phyloP scores from a whole-genome alignment of 2,329 filamentous ascomycete genomes.

The Emergomyces africanus region DNA sequence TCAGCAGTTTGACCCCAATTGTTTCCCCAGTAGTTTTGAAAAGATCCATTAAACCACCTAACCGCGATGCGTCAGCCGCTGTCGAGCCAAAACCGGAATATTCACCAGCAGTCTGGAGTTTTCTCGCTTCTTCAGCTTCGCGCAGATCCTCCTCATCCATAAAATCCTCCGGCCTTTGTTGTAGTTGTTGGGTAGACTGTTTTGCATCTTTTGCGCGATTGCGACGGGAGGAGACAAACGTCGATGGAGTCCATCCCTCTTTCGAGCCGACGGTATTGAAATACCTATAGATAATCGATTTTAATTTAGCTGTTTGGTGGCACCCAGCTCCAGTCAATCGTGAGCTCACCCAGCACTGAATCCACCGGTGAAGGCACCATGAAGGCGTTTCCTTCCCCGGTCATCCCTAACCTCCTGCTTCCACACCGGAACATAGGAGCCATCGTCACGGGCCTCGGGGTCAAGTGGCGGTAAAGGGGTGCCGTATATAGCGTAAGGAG shows the following conservation, averaged over 20 bases:
- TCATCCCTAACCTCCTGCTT: slow-evolving; percentile 97
- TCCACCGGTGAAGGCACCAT: slow-evolving; percentile 92
- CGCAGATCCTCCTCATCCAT: slow-evolving; percentile 97
- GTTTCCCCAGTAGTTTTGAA: slow-evolving; percentile 65
- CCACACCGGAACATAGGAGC: slow-evolving; percentile 89
- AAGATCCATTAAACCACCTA: slow-evolving; percentile 54
- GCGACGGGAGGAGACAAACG: slow-evolving; percentile 79
- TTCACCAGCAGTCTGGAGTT: slow-evolving; percentile 56
- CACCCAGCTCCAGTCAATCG: slow-evolving; percentile 17
- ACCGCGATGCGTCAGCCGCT: slow-evolving; percentile 39
- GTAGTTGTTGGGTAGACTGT: slow-evolving; percentile 17
- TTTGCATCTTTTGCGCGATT: slow-evolving; percentile 62
- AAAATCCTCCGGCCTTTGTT: slow-evolving; percentile 71
- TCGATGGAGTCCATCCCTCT: slow-evolving; percentile 89
- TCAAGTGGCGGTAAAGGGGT: slow-evolving; percentile 72
- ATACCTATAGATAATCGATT: slow-evolving; percentile 47
- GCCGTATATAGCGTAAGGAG: slow-evolving; percentile 68
- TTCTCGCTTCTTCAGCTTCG: slow-evolving; percentile 66
- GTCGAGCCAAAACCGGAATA: slow-evolving; percentile 68
- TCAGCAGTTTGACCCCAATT: slow-evolving; percentile 72
- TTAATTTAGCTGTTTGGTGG: slow-evolving; percentile 23
- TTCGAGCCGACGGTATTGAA: slow-evolving; percentile 98
- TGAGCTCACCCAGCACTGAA: slow-evolving; percentile 79
- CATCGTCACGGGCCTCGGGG: slow-evolving; percentile 68
- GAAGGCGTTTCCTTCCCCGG: slow-evolving; percentile 73